Evolutionary conservation across 2,329 filamentous ascomycete genomes (phyloP).

Genomic region (Fusarium coicis): DNA sequence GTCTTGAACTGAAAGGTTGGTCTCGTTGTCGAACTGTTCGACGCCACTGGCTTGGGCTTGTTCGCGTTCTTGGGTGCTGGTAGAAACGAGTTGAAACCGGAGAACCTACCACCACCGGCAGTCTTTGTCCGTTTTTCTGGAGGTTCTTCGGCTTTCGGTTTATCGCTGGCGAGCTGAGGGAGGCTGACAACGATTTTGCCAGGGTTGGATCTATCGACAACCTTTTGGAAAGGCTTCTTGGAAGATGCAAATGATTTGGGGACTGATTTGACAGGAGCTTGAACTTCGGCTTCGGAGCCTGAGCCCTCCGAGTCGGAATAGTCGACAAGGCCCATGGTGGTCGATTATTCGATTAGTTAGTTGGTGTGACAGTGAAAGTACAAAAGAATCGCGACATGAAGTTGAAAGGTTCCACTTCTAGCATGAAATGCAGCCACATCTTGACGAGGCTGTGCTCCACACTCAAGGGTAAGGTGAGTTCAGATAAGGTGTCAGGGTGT

Average conservation of each 20-base stretch:
- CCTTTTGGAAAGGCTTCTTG: conserved; percentile 78
- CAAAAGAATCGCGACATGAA: conserved; percentile 5
- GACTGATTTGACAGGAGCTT: conserved; percentile 43
- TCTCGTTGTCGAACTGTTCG: conserved; percentile 29
- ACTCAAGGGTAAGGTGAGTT: not conserved
- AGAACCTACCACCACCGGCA: conserved; percentile 69
- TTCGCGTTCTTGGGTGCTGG: conserved; percentile 79
- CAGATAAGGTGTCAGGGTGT: not conserved
- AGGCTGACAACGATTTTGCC: conserved; percentile 87
- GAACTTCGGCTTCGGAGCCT: conserved; percentile 64
- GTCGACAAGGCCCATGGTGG: conserved; percentile 79
- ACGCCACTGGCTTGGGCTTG: conserved; percentile 45
- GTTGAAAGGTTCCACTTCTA: conserved; percentile 28
- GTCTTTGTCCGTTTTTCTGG: conserved; percentile 78
- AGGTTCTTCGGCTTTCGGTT: conserved; percentile 49
- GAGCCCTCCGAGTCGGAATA: conserved; percentile 90
- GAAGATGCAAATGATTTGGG: conserved; percentile 51
- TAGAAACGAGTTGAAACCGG: conserved; percentile 86
- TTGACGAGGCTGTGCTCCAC: conserved; percentile 34
- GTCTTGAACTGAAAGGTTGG: conserved; percentile 77
- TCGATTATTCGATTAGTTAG: not conserved
- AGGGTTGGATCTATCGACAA: conserved; percentile 82
- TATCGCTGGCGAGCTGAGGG: conserved; percentile 62
- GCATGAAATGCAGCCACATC: conserved; percentile 34
- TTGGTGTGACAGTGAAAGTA: not conserved